Evolutionary conservation across 1,284 basidiomycete species (phyloP).

Genomic region (Vanrija humicola): DNA sequence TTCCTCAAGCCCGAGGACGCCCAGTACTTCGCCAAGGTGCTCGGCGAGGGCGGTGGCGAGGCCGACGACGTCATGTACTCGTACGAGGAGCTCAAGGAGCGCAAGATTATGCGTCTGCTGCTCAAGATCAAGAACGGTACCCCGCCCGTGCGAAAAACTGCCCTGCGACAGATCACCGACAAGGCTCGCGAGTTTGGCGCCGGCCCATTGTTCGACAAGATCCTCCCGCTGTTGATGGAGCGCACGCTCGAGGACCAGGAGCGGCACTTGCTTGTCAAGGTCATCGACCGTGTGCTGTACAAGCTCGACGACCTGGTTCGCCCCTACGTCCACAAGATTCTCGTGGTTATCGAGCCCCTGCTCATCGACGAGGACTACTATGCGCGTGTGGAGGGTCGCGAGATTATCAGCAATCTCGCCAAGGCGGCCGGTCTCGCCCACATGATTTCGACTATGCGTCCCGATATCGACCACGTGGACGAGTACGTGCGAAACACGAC

Average conservation of each 20-base stretch:
- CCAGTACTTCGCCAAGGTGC: conserved; percentile 94
- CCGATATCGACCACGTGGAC: conserved; percentile 98
- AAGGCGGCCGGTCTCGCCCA: conserved; percentile 98
- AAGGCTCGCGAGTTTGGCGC: conserved; percentile 98
- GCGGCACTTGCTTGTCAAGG: conserved; percentile 96
- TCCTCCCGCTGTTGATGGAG: conserved; percentile 97
- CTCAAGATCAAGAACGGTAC: conserved; percentile 99
- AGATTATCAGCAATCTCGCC: conserved; percentile 98
- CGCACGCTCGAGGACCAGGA: conserved; percentile 98
- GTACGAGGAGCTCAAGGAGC: conserved; percentile 98
- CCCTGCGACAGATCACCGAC: conserved; percentile 97
- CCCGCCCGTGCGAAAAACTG: conserved; percentile 95
- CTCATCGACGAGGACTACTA: conserved; percentile 99
- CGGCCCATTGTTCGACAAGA: conserved; percentile 99
- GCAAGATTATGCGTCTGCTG: conserved; percentile 99
- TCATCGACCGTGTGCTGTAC: conserved; percentile 98
- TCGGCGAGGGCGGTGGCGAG: conserved; percentile 77
- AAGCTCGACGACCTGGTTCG: conserved; percentile 98
- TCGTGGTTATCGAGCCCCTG: conserved; percentile 98
- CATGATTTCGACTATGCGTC: conserved; percentile 99
- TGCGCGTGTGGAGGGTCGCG: conserved; percentile 96
- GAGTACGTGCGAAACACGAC: conserved; percentile 99
- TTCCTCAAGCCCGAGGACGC: conserved; percentile 99
- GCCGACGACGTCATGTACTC: conserved; percentile 78
- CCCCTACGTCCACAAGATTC: conserved; percentile 98